Percentiles rank a stretch among this genome's conserved stretches.
Conservation (phyloP, 1,284 basidiomycete genomes). For the Ustilago cynodontis region DNA sequence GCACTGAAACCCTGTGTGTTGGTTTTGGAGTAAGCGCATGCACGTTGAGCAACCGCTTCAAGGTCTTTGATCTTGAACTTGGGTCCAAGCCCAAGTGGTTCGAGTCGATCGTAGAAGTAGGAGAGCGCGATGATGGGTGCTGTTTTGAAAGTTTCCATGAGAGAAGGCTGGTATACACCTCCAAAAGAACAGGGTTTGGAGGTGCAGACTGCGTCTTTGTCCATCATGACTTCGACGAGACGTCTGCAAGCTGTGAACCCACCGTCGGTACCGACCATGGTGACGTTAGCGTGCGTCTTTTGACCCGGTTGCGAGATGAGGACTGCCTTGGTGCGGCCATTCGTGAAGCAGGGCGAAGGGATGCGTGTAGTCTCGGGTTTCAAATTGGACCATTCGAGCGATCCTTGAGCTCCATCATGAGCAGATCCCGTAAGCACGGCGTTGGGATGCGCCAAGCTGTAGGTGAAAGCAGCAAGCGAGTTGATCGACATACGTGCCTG, state of each 20-base stretch:
- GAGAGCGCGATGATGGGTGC: slow-evolving; percentile 73
- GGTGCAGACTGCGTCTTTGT: slow-evolving; percentile 89
- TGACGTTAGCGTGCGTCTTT: slow-evolving; percentile 57
- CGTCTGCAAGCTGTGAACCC: slow-evolving; percentile 87
- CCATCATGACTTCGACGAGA: slow-evolving; percentile 89
- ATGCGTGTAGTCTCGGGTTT: slow-evolving; percentile 69
- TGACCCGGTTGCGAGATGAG: slow-evolving; percentile 77
- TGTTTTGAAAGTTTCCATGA: slow-evolving; percentile 83
- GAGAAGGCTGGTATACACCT: slow-evolving; percentile 96
- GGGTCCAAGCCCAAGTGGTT: slow-evolving; percentile 77
- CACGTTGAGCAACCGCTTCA: slow-evolving; percentile 56
- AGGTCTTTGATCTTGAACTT: slow-evolving; percentile 63
- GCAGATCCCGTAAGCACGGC: slow-evolving; percentile 43
- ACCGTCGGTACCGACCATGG: slow-evolving; percentile 73
- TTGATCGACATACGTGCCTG: slow-evolving; percentile 86
- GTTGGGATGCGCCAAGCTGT: slow-evolving; percentile 72
- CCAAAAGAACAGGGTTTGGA: slow-evolving; percentile 92
- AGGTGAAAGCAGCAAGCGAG: slow-evolving; percentile 88
- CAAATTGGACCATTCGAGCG: slow-evolving; percentile 66
- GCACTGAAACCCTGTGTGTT: slow-evolving; percentile 62
- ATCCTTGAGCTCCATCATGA: slow-evolving; percentile 30
- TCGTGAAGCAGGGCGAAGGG: slow-evolving; percentile 86
- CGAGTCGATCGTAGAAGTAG: slow-evolving; percentile 95
- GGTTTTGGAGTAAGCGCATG: slow-evolving; percentile 50
- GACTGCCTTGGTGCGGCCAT: slow-evolving; percentile 77